phyloP scores from a whole-genome alignment of 768 basidiomycete species.

The Auriscalpium orientale region DNA sequence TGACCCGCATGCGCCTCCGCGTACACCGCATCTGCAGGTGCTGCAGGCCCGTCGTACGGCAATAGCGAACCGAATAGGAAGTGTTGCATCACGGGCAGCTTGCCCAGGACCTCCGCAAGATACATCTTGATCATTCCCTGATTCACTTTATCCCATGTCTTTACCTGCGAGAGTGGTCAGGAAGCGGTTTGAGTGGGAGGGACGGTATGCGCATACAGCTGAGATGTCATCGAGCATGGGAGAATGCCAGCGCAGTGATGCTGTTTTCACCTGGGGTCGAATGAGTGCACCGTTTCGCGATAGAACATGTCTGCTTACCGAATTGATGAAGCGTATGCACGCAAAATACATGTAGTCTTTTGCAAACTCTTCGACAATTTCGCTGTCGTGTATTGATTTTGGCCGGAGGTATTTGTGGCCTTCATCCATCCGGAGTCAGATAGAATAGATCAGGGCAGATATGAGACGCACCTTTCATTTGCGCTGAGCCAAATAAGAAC shows the following conservation, averaged over 20 bases:
- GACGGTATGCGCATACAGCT: conserved; percentile 36
- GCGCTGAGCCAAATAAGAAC: conserved; percentile 81
- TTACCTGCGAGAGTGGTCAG: conserved; percentile 39
- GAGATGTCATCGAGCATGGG: conserved; percentile 99
- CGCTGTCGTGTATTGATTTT: conserved; percentile 85
- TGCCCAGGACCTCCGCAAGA: conserved; percentile 86
- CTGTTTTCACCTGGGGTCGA: conserved; percentile 74
- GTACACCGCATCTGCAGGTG: conserved; percentile 23
- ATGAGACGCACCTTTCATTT: conserved; percentile 45
- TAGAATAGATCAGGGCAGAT: background rate
- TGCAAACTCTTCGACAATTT: conserved; percentile 87
- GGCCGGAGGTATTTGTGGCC: conserved; percentile 84
- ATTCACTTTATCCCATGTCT: conserved; percentile 96
- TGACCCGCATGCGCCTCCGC: conserved; percentile 40
- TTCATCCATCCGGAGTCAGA: background rate
- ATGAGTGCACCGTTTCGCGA: background rate
- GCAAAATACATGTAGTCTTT: conserved; percentile 96
- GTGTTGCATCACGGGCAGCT: conserved; percentile 94
- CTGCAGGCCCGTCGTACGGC: conserved; percentile 53
- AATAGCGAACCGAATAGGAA: conserved; percentile 87
- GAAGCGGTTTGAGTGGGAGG: background rate
- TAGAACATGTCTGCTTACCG: conserved; percentile 38
- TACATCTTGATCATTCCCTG: conserved; percentile 98
- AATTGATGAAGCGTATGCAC: conserved; percentile 94
- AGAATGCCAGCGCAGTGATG: conserved; percentile 94